Evolutionary conservation across 371 early-diverging fungal genomes (phyloP).

Genomic region (Mucor mucedo): DNA sequence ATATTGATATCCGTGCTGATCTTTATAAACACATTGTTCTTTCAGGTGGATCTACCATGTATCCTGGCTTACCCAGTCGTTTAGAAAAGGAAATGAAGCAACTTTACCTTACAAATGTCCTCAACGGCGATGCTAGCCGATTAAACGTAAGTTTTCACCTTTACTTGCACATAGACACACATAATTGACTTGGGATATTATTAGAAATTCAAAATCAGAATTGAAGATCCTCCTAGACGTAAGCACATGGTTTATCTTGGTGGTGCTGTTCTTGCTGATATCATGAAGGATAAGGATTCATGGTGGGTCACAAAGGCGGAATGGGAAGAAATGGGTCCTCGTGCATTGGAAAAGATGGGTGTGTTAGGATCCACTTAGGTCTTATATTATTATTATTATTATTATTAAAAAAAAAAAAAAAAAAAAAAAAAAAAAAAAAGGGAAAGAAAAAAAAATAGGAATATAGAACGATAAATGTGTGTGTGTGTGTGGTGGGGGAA

Average conservation of each 20-base stretch:
- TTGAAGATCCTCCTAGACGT: conserved; percentile 97
- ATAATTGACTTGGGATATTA: neutral
- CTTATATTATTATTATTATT: conserved; percentile 12
- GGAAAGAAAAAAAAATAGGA: neutral
- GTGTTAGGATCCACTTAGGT: conserved; percentile 51
- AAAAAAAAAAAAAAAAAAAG: neutral
- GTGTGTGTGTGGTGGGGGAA: neutral
- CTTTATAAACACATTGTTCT: conserved; percentile 96
- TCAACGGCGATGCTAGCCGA: conserved; percentile 83
- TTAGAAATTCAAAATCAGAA: conserved; percentile 95
- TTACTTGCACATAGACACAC: too few species aligned
- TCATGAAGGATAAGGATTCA: conserved; percentile 89
- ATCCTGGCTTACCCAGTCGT: conserved; percentile 94
- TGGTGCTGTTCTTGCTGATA: conserved; percentile 96
- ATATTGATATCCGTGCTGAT: conserved; percentile 92
- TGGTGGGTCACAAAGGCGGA: conserved; percentile 96
- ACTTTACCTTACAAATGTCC: conserved; percentile 87
- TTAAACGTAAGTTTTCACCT: conserved; percentile 68
- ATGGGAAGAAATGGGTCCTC: conserved; percentile 91
- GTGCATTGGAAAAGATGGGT: conserved; percentile 78
- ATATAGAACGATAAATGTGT: neutral
- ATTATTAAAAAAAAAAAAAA: conserved; percentile 3
- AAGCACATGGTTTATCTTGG: conserved; percentile 98
- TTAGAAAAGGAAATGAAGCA: conserved; percentile 98
- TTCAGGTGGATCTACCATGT: conserved; percentile 98